Conservation (phyloP, 345 rosid species). For the Eutrema yunnanense region DNA sequence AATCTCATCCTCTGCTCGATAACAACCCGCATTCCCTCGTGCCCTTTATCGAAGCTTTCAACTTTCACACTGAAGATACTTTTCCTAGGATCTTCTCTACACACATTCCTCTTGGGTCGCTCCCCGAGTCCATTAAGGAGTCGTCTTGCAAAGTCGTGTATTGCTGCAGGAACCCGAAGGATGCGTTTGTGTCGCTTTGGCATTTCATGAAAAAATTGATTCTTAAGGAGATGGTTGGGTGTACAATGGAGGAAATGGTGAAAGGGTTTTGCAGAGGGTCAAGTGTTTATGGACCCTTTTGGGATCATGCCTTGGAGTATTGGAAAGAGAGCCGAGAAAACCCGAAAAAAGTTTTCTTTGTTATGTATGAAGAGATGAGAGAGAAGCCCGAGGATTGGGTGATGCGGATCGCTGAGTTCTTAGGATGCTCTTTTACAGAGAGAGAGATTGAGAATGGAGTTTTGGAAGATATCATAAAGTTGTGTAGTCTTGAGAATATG, state of each 20-base stretch:
- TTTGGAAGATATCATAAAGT: conserved; percentile 27
- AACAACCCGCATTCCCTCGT: conserved; percentile 40
- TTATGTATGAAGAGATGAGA: conserved; percentile 48
- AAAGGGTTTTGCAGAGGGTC: conserved; percentile 41
- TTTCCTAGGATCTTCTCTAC: conserved; percentile 43
- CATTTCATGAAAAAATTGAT: conserved; percentile 40
- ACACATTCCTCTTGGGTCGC: conserved; percentile 37
- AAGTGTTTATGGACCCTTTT: conserved; percentile 44
- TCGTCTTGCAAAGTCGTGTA: conserved; percentile 49
- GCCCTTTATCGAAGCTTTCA: conserved; percentile 36
- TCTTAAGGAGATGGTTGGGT: conserved; percentile 9
- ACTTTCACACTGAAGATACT: conserved; percentile 16
- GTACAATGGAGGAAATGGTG: conserved; percentile 37
- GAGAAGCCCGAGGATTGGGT: conserved; percentile 21
- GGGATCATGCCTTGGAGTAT: conserved; percentile 46
- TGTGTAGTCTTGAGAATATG: conserved; percentile 47
- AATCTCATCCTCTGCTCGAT: conserved; percentile 42
- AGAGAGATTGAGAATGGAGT: conserved; percentile 28
- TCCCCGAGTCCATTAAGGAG: conserved; percentile 33
- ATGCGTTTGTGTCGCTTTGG: conserved; percentile 53
- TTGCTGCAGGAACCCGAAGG: conserved; percentile 54
- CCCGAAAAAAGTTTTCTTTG: conserved; percentile 33
- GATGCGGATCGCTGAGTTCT: conserved; percentile 34
- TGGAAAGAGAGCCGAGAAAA: conserved; percentile 44
- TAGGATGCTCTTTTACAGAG: conserved; percentile 36